Conservation (phyloP, 306 rosid genomes). For the Prunus padus region DNA sequence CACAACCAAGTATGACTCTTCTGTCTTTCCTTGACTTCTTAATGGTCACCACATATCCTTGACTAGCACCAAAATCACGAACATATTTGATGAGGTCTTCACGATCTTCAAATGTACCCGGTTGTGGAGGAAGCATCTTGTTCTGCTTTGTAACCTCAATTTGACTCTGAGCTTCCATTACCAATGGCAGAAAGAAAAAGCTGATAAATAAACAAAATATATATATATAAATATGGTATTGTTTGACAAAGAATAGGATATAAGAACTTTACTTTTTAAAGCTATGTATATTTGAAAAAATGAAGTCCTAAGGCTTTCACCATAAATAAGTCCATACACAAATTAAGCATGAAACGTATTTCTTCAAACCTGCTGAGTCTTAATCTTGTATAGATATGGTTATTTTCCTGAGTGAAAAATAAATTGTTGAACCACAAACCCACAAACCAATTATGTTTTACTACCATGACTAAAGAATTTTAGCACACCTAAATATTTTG, state of each 20-base stretch:
- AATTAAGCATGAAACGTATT: neutral
- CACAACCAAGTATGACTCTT: constrained; percentile 83
- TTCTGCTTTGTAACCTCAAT: constrained; percentile 29
- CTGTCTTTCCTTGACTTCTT: constrained; percentile 81
- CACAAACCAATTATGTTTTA: neutral
- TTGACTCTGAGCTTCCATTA: constrained; percentile 45
- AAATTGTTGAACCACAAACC: neutral
- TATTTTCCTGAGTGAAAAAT: neutral
- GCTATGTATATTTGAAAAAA: neutral
- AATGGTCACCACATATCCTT: constrained; percentile 80
- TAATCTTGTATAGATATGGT: neutral
- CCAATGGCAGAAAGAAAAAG: constrained; percentile 16
- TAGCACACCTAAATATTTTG: neutral
- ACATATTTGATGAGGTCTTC: constrained; percentile 70
- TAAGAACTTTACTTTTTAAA: neutral
- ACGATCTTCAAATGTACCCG: constrained; percentile 61
- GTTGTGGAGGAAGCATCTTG: constrained; percentile 56
- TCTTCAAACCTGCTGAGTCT: neutral
- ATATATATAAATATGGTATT: neutral
- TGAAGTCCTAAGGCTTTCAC: neutral
- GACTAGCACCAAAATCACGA: constrained; percentile 70
- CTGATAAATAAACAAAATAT: constrained; percentile 23
- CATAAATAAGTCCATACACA: neutral
- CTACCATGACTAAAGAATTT: neutral
- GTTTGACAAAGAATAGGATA: constrained; percentile 5